Conservation (phyloP, 2,329 filamentous ascomycete genomes). For the Monilinia polystroma region DNA sequence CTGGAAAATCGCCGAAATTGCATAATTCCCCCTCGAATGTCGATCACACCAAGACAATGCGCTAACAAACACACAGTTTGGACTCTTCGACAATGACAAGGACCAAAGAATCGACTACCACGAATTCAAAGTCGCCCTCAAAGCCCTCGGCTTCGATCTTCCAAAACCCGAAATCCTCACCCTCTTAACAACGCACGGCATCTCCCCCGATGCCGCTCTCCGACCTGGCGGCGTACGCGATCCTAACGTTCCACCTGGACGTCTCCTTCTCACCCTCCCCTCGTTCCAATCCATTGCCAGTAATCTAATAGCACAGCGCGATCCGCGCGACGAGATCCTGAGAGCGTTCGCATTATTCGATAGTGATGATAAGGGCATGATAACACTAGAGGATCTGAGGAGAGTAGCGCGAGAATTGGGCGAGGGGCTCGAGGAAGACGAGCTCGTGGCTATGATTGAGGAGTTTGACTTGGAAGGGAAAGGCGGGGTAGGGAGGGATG, state of each 20-base stretch:
- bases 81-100: slow-evolving; percentile 94
- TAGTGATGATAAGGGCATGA: slow-evolving; percentile 84
- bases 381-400: slow-evolving; percentile 83
- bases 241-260: slow-evolving; percentile 52
- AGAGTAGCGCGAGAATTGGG: slow-evolving; percentile 87
- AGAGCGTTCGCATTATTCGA: slow-evolving; percentile 94
- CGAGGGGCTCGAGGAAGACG: slow-evolving; percentile 88
- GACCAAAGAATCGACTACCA: slow-evolving; percentile 95
- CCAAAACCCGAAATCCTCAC: slow-evolving; percentile 80
- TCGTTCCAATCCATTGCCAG: slow-evolving; percentile 76
- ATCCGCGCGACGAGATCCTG: slow-evolving; percentile 87
- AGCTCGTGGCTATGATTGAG: slow-evolving; percentile 93
- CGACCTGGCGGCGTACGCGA: slow-evolving; percentile 54
- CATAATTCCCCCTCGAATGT: neutral
- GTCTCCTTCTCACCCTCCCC: slow-evolving; percentile 67
- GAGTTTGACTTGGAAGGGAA: slow-evolving; percentile 96
- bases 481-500: slow-evolving; percentile 69
- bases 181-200: slow-evolving; percentile 78
- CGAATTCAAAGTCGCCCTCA: slow-evolving; percentile 94
- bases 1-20: neutral
- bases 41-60: slow-evolving; percentile 17
- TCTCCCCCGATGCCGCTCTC: slow-evolving; percentile 45
- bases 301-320: slow-evolving; percentile 74
- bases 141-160: slow-evolving; percentile 90
- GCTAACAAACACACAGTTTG: slow-evolving; percentile 59